These are phyloP conservation scores for Emergomyces orientalis DNA, from an alignment of 2,329 filamentous ascomycete genomes.

Conservation along the genomic window DNA sequence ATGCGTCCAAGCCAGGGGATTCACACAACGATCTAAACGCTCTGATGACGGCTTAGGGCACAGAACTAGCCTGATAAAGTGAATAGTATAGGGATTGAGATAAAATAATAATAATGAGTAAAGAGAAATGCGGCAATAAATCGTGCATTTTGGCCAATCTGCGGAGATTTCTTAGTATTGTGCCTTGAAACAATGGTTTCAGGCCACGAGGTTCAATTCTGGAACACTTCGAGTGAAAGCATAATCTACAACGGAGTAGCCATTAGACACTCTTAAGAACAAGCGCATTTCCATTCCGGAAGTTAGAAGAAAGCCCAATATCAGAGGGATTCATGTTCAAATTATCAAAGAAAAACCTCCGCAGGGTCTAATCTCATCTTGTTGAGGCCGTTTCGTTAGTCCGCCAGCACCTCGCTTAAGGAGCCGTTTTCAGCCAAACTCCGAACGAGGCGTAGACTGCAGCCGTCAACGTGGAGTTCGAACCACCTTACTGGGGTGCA, in stretches of 20 bases:
- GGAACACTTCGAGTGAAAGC: not conserved
- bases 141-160: not conserved
- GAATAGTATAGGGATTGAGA: not conserved
- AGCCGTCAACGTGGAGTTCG: not conserved
- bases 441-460: not conserved
- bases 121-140: not conserved
- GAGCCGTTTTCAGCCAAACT: not conserved
- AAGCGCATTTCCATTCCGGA: not conserved
- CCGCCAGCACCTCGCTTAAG: not conserved
- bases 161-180: not conserved
- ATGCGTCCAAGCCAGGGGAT: not conserved
- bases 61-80: not conserved
- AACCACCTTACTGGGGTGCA: no score
- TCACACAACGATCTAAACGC: not conserved
- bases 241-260: not conserved
- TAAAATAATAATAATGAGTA: not conserved
- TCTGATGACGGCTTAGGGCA: not conserved
- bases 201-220: not conserved
- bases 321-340: not conserved
- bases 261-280: not conserved
- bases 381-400: not conserved
- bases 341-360: no score
- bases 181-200: not conserved
- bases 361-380: no score
- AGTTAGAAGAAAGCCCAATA: not conserved